These are phyloP conservation scores for Stachybotrys chartarum DNA, from an alignment of 2,329 filamentous ascomycete species.

Conservation along the genomic window DNA sequence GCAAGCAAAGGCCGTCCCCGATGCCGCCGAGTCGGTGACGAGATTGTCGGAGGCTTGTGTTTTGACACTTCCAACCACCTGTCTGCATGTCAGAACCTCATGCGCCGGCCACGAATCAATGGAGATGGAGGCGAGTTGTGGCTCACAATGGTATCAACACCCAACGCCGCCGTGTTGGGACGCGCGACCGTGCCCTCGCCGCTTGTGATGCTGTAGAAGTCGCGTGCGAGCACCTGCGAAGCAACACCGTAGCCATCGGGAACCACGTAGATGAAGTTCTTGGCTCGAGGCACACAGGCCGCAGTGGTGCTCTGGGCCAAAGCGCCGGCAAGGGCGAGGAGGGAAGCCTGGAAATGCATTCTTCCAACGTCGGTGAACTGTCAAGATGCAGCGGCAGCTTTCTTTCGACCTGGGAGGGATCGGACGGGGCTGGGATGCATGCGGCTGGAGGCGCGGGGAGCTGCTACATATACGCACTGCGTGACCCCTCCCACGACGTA, in stretches of 20 bases:
- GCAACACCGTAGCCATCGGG: constrained; percentile 19
- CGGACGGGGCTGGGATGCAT: too few species aligned
- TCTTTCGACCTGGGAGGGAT: too few species aligned
- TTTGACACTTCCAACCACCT: constrained; percentile 4
- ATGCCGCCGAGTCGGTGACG: constrained; percentile 12
- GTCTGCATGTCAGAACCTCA: neutral
- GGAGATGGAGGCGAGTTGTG: neutral
- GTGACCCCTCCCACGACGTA: neutral
- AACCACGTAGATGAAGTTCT: constrained; percentile 14
- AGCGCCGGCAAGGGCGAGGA: constrained; percentile 2
- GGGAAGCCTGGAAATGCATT: neutral
- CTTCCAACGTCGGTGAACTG: too few species aligned
- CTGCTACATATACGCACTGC: neutral
- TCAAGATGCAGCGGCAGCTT: neutral
- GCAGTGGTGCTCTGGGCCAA: neutral
- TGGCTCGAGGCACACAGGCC: constrained; percentile 6
- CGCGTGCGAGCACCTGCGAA: constrained; percentile 20
- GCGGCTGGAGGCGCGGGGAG: neutral
- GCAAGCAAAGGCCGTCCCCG: constrained; percentile 9
- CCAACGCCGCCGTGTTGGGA: constrained; percentile 10
- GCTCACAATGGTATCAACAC: constrained; percentile 13
- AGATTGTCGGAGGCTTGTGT: constrained; percentile 11
- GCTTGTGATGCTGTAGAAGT: constrained; percentile 10
- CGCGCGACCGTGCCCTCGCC: constrained; percentile 8
- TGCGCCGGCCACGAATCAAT: neutral